These are phyloP conservation scores for Phytophthora rubi DNA, from an alignment of 352 stramenopile genomes.

Conservation along the genomic window DNA sequence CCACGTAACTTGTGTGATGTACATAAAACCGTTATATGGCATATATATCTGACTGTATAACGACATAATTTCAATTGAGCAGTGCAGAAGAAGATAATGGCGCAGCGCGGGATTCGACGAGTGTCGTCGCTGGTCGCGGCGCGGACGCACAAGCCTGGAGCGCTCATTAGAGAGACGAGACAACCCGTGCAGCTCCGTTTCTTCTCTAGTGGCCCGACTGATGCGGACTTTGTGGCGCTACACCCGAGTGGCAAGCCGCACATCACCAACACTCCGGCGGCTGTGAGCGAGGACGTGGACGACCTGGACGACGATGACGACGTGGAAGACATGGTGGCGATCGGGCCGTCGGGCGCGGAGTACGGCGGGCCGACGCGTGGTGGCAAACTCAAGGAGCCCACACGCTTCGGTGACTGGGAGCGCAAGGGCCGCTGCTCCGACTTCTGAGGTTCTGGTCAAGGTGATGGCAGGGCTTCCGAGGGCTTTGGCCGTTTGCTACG, in stretches of 20 bases:
- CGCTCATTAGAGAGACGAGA: background rate
- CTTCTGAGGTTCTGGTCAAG: slow-evolving; percentile 69
- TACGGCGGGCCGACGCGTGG: slow-evolving; percentile 94
- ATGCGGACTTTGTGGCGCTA: slow-evolving; percentile 51
- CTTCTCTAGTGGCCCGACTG: slow-evolving; percentile 39
- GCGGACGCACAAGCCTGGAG: background rate
- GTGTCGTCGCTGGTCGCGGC: slow-evolving; percentile 6
- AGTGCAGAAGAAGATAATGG: slow-evolving; percentile 17
- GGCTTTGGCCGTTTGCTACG: no score
- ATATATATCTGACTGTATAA: background rate
- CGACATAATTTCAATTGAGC: background rate
- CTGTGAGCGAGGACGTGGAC: slow-evolving; percentile 20
- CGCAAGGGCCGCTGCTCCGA: slow-evolving; percentile 96
- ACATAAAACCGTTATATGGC: background rate
- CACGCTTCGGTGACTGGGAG: slow-evolving; percentile 98
- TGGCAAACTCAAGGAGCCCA: slow-evolving; percentile 95
- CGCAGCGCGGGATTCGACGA: slow-evolving; percentile 17
- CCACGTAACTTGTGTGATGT: background rate
- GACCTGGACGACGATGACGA: slow-evolving; percentile 81
- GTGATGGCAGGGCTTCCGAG: no score
- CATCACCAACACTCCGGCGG: slow-evolving; percentile 28
- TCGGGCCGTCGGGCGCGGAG: slow-evolving; percentile 89
- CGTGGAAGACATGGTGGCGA: slow-evolving; percentile 94
- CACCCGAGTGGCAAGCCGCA: slow-evolving; percentile 28
- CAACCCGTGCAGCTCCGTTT: slow-evolving; percentile 12